Base-by-base conservation (phyloP, 192 early-diverging fungal species). In the Coemansia umbellata region DNA sequence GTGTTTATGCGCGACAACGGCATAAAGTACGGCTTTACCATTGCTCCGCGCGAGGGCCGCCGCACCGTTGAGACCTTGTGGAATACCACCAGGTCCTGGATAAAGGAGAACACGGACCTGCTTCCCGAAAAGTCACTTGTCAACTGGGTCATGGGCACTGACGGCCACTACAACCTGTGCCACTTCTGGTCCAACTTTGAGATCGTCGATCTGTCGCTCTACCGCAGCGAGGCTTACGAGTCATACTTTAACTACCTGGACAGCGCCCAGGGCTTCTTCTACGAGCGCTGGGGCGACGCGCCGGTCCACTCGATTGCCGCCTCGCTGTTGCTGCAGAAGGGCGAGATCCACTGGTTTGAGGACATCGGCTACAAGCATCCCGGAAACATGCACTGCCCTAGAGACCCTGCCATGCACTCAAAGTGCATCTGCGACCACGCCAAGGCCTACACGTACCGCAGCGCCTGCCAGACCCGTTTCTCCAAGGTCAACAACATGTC, bases 131-230 rank as follows among this genome's bases (percentile, higher is more conserved):
- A 42, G 44, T 78, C 35, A 22, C 66, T 79, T 21, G 52, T 69
- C 31, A 50, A 60, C 40, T 84, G 75, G 77, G 53, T 84, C 13
- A 80, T 69, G 36, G 69, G 82, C 61, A 68, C 81, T 35, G 66
- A 80, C 36, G 81, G 78, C 41, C 60, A 55, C 50, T 87, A 87
- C 66, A 86, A 88, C 66, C 41, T 63, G 40, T 89, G 87, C 52
- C 85, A 89, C 59, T 89, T 87, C 42, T 89, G 87, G 87, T 81
- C 78, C 54, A 90, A 90, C 56, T 90, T 90, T 72, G 87, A 87
- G 58, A 88, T 87, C 35, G 85, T 74, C 13, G 66, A 74, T 23
- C 35, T 88, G 47, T 58, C 80, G 14, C 68, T 88, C 31, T 83
- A 77, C 50, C 55, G 81, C 39, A 72, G 61, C 55, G 57, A 63